These are phyloP conservation scores for Leccinum disarticulatum DNA, from an alignment of 768 basidiomycete genomes.

Conservation along the genomic window DNA sequence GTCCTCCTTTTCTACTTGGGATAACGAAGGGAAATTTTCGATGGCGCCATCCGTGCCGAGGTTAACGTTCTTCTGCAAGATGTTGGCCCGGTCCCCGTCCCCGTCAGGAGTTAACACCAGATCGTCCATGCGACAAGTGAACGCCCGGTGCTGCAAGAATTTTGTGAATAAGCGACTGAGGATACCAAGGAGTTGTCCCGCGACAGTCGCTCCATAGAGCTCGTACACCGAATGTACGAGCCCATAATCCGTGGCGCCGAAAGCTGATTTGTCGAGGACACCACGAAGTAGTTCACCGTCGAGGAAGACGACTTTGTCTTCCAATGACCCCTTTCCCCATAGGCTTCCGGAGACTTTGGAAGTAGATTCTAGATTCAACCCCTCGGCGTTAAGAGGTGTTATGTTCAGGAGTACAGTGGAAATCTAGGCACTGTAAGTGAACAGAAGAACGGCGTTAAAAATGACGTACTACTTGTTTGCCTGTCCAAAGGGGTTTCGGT, in stretches of 20 bases:
- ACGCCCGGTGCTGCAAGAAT: slow-evolving; percentile 94
- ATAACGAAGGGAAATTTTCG: slow-evolving; percentile 84
- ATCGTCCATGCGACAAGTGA: slow-evolving; percentile 99
- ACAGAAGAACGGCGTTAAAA: background rate
- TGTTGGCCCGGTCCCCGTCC: slow-evolving; percentile 62
- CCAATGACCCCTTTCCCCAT: slow-evolving; percentile 78
- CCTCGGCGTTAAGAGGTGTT: slow-evolving; percentile 74
- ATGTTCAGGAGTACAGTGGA: slow-evolving; percentile 93
- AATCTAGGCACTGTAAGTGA: slow-evolving; percentile 51
- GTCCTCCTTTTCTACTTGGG: slow-evolving; percentile 48
- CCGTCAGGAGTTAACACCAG: slow-evolving; percentile 84
- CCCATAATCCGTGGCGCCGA: slow-evolving; percentile 94
- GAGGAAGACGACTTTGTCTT: slow-evolving; percentile 86
- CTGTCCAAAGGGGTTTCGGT: slow-evolving; percentile 91
- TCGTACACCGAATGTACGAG: slow-evolving; percentile 97
- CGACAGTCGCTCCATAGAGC: slow-evolving; percentile 85
- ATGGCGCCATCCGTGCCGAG: slow-evolving; percentile 87
- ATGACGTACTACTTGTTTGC: slow-evolving; percentile 85
- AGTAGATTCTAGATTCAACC: slow-evolving; percentile 81
- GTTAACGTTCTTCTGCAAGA: slow-evolving; percentile 64
- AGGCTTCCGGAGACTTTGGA: slow-evolving; percentile 87
- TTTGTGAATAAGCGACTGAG: slow-evolving; percentile 95
- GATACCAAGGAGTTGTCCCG: slow-evolving; percentile 89
- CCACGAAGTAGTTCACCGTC: slow-evolving; percentile 93
- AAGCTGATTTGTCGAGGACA: slow-evolving; percentile 95